phyloP scores from a whole-genome alignment of 2,329 filamentous ascomycete genomes.

The Exophiala mesophila region DNA sequence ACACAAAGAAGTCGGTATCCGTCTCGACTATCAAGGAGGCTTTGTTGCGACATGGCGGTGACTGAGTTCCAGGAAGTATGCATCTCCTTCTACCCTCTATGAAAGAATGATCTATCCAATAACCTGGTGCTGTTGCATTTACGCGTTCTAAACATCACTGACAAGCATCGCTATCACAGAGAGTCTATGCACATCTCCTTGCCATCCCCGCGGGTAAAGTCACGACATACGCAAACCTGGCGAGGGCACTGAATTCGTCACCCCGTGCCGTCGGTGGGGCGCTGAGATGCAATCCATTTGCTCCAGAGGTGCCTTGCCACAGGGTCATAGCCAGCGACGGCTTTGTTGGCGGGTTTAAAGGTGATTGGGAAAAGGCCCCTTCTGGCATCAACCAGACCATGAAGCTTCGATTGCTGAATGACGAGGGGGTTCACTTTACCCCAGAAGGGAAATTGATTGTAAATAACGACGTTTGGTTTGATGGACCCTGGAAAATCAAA shows the following conservation, averaged over 20 bases:
- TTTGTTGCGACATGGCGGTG: too few species aligned
- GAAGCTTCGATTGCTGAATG: constrained; percentile 33
- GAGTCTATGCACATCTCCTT: constrained; percentile 66
- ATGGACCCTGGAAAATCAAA: constrained; percentile 18
- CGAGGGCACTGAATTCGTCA: constrained; percentile 44
- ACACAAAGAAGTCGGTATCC: too few species aligned
- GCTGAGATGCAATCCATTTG: constrained; percentile 40
- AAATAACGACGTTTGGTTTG: constrained; percentile 17
- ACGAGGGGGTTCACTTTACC: constrained; percentile 35
- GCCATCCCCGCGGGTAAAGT: constrained; percentile 71
- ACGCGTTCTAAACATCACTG: too few species aligned
- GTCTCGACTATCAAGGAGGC: too few species aligned
- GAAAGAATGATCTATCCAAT: neutral
- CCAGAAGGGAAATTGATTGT: constrained; percentile 24
- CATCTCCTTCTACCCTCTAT: neutral
- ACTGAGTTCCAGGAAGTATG: constrained; percentile 25
- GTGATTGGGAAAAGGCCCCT: constrained; percentile 45
- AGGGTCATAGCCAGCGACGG: constrained; percentile 28
- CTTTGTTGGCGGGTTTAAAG: constrained; percentile 44
- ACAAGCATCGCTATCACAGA: constrained; percentile 13
- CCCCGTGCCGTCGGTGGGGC: constrained; percentile 38
- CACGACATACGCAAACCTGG: constrained; percentile 71
- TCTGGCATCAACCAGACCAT: constrained; percentile 41
- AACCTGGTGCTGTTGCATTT: too few species aligned
- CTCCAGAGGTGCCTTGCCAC: constrained; percentile 41